These are phyloP conservation scores for Physaria fendleri DNA, from an alignment of 345 rosid genomes.

Conservation along the genomic window DNA sequence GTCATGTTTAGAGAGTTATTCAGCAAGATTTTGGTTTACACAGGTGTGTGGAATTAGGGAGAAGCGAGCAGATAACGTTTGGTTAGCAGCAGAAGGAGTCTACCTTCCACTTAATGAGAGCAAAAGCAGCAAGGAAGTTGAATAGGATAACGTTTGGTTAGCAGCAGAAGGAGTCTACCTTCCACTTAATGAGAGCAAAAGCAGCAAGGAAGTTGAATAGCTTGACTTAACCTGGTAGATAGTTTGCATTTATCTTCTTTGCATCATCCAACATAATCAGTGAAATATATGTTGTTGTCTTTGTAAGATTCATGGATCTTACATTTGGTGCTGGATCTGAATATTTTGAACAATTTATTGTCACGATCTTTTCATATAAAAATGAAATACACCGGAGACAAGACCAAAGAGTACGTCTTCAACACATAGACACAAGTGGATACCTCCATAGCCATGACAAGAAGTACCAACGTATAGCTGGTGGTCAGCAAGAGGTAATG, in stretches of 20 bases:
- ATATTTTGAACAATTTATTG: no score
- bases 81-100: slow-evolving; percentile 98
- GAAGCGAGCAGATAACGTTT: slow-evolving; percentile 76
- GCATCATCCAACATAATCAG: no score
- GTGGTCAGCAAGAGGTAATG: slow-evolving; percentile 98
- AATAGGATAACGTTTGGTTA: slow-evolving; percentile 50
- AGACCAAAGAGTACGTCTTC: slow-evolving; percentile 85
- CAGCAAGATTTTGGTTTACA: not conserved
- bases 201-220: slow-evolving; percentile 31
- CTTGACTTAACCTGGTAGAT: no score
- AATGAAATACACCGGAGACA: slow-evolving; percentile 96
- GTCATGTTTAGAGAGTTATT: not conserved
- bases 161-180: slow-evolving; percentile 98
- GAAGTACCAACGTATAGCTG: slow-evolving; percentile 93
- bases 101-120: slow-evolving; percentile 73
- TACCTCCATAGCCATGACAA: slow-evolving; percentile 96
- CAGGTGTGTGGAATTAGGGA: slow-evolving; percentile 88
- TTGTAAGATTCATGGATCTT: no score
- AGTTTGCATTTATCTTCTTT: no score
- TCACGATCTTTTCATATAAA: no score
- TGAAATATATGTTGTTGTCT: no score
- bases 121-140: slow-evolving; percentile 38
- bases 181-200: slow-evolving; percentile 60
- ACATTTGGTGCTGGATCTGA: no score
- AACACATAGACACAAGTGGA: slow-evolving; percentile 91